A percentile compares a stretch with the other conserved stretches of the same genome.
Conservation (phyloP, 2,329 filamentous ascomycete genomes). For the Tricladium varicosporioides region DNA sequence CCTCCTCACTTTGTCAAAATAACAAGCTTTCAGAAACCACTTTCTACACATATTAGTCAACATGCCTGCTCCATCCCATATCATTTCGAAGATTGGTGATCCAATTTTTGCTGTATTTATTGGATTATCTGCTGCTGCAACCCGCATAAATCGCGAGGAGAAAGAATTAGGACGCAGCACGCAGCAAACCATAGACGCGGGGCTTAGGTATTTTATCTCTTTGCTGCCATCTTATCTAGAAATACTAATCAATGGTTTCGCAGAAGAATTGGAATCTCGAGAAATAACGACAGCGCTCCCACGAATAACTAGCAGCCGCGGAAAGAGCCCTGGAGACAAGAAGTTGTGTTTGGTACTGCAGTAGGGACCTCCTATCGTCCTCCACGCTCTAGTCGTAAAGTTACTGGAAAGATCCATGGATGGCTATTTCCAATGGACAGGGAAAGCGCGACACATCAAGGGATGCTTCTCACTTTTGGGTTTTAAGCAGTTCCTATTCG, state of each 20-base stretch:
- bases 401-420: no score
- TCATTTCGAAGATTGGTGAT: slow-evolving; percentile 45
- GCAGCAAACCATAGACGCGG: slow-evolving; percentile 31
- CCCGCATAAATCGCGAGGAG: slow-evolving; percentile 54
- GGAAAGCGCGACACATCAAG: no score
- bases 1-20: not conserved
- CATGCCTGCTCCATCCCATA: slow-evolving; percentile 32
- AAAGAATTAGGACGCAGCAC: slow-evolving; percentile 37
- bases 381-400: no score
- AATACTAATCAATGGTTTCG: not conserved
- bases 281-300: slow-evolving; percentile 4
- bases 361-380: no score
- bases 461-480: no score
- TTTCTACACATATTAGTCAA: slow-evolving; percentile 3
- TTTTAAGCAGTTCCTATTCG: no score
- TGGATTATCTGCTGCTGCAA: slow-evolving; percentile 48
- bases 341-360: no score
- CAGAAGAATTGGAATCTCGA: slow-evolving; percentile 19
- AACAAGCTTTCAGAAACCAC: not conserved
- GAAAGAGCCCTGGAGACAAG: not conserved
- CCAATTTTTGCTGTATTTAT: slow-evolving; percentile 53
- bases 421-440: no score
- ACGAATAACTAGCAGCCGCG: slow-evolving; percentile 6
- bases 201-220: slow-evolving; percentile 26
- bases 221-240: not conserved